Evolutionary conservation across 2,329 filamentous ascomycete genomes (phyloP).

Genomic region (Verticillium nubilum): DNA sequence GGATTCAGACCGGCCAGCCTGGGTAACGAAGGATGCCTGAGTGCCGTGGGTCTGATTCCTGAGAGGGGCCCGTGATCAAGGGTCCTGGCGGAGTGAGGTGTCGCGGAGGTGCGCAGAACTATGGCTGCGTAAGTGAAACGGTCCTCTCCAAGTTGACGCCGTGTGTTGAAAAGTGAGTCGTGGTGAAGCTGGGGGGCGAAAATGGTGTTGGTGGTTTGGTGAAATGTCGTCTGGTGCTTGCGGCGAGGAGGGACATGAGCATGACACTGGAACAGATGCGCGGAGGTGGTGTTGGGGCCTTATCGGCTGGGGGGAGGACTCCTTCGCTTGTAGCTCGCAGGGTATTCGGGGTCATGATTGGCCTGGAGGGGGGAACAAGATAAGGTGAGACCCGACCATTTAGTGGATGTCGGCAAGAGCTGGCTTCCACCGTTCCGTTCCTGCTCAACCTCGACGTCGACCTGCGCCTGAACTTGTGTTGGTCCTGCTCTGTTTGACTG

Average conservation of each 20-base stretch:
- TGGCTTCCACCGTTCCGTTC: neutral
- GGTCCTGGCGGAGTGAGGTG: neutral
- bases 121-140: neutral
- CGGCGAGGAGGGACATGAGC: neutral
- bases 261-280: neutral
- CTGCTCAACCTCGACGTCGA: too few relatives aligned
- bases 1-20: conserved; percentile 1
- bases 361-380: neutral
- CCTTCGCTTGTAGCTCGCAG: neutral
- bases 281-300: neutral
- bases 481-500: neutral
- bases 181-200: neutral
- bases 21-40: neutral
- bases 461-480: neutral
- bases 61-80: neutral
- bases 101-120: neutral
- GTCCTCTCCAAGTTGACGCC: neutral
- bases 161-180: neutral
- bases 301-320: neutral
- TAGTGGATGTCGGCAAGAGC: neutral
- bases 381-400: neutral
- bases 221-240: neutral
- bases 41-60: neutral
- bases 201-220: neutral
- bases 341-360: neutral